Evolutionary conservation across 2,329 filamentous ascomycete species (phyloP), one percentile per base, ranked within the genome.

Genomic region (Aspergillus sp.): DNA sequence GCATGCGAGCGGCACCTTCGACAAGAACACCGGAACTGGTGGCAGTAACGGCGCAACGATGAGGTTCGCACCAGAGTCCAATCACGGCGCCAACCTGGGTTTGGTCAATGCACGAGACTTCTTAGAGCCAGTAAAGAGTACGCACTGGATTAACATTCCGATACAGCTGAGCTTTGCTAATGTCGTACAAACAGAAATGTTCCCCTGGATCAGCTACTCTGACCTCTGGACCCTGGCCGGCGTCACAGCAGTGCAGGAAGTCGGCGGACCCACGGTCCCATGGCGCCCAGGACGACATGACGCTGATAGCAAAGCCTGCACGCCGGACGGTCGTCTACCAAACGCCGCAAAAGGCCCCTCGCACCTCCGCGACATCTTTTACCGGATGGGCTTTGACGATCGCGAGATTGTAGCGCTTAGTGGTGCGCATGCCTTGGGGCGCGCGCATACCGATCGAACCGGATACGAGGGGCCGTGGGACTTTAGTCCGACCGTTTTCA

Each of bases 11-110:
- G 94, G 94, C 70, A 98, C 94, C 71, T 98, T 89, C 74, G 94
- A 98, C 76, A 91, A 90, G 82, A 86, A 86, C 74, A 97, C 93
- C 25, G 85, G 86, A 67, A 98, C 94, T 50, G 94, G 94, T 72
- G 95, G 94, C 68, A 94, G 91, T 84, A 97, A 98, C 79, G 94
- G 95, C 68, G 94, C 94, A 61, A 97, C 93, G 68, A 98, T 98
- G 94, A 89, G 95, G 75, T 98, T 97, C 77, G 84, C 89, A 23
- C 93, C 94, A 49, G 95, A 98, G 82, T 84, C 87, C 63, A 88
- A 89, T 77, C 94, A 98, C 80, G 93, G 93, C 69, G 95, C 94
- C 79, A 98, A 98, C 74, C 92, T 93, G 63, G 95, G 94, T 69
- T 84, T 98, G 72, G 88, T 90, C 75, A 82, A 87, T 71, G 95